A percentile compares a stretch with the other conserved stretches of the same genome.
Evolutionary conservation across 139 green algal species (phyloP).

Genomic region (Astrephomene gubernaculifera): DNA sequence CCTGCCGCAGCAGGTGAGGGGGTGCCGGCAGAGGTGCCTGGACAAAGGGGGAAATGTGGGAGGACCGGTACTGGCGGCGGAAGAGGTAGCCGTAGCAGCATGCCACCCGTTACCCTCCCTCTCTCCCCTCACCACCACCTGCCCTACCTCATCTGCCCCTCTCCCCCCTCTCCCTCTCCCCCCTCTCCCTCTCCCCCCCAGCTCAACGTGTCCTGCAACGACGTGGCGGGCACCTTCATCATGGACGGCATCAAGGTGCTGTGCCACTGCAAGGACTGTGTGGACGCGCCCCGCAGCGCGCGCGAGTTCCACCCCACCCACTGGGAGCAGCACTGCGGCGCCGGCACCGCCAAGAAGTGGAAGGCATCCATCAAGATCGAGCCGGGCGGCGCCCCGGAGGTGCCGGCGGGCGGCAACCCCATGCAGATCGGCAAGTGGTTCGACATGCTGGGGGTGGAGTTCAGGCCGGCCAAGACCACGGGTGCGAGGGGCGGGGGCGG

Average conservation of each 20-base stretch:
- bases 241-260: slow-evolving; percentile 59
- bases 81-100: too few species aligned
- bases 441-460: slow-evolving; percentile 45
- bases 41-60: neutral
- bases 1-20: slow-evolving; percentile 14
- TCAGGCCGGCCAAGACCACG: slow-evolving; percentile 47
- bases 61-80: neutral
- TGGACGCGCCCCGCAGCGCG: neutral
- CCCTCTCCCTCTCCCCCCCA: neutral
- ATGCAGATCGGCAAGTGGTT: slow-evolving; percentile 60
- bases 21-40: neutral
- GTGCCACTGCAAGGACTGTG: slow-evolving; percentile 60
- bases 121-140: too few species aligned
- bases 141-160: too few species aligned
- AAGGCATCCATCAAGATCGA: slow-evolving; percentile 74
- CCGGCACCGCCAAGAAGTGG: slow-evolving; percentile 84
- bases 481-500: slow-evolving; percentile 14
- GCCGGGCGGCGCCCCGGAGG: slow-evolving; percentile 51
- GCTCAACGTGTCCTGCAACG: slow-evolving; percentile 64
- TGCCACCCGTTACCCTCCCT: too few species aligned
- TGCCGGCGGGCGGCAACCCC: slow-evolving; percentile 42
- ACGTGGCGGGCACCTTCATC: slow-evolving; percentile 51
- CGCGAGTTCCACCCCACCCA: slow-evolving; percentile 54
- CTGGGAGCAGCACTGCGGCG: slow-evolving; percentile 73
- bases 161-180: neutral